phyloP scores from a whole-genome alignment of 2,329 filamentous ascomycete species.

The Magnaporthales sp. region DNA sequence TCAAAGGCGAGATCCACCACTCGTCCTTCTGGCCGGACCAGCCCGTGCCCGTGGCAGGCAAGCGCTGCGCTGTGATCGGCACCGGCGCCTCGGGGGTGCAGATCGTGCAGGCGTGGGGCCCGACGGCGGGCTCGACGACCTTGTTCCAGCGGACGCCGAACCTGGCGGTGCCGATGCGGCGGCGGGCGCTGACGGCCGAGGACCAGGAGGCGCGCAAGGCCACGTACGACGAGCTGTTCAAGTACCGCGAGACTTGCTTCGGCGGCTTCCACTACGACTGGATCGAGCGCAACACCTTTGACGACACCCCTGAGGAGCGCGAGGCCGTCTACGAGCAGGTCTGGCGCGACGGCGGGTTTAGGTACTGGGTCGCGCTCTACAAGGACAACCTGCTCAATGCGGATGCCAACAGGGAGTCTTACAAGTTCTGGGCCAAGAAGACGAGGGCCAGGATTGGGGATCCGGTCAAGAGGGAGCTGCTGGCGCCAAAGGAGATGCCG shows the following conservation, averaged over 20 bases:
- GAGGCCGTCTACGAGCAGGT: conserved; percentile 37
- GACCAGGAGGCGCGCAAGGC: conserved; percentile 39
- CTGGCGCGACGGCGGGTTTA: conserved; percentile 45
- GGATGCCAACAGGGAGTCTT: background rate
- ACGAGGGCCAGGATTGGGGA: background rate
- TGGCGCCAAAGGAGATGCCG: background rate
- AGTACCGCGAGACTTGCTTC: conserved; percentile 41
- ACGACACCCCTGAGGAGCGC: conserved; percentile 40
- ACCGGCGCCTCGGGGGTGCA: conserved; percentile 59
- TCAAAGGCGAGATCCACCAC: conserved; percentile 65
- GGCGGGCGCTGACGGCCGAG: conserved; percentile 33
- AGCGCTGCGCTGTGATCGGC: conserved; percentile 53
- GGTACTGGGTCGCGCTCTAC: conserved; percentile 44
- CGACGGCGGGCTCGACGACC: conserved; percentile 38
- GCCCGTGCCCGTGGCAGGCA: conserved; percentile 23
- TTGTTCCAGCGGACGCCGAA: conserved; percentile 64
- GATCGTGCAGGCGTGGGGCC: conserved; percentile 51
- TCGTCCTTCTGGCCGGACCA: conserved; percentile 57
- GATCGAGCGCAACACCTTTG: conserved; percentile 43
- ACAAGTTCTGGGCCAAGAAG: background rate
- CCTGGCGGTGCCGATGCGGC: conserved; percentile 52
- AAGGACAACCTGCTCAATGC: conserved; percentile 33
- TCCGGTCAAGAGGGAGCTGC: background rate
- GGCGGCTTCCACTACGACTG: conserved; percentile 52
- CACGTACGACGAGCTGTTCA: conserved; percentile 42